phyloP scores from a whole-genome alignment of 164 flowering plant genomes.

The Vitis cinerea region DNA sequence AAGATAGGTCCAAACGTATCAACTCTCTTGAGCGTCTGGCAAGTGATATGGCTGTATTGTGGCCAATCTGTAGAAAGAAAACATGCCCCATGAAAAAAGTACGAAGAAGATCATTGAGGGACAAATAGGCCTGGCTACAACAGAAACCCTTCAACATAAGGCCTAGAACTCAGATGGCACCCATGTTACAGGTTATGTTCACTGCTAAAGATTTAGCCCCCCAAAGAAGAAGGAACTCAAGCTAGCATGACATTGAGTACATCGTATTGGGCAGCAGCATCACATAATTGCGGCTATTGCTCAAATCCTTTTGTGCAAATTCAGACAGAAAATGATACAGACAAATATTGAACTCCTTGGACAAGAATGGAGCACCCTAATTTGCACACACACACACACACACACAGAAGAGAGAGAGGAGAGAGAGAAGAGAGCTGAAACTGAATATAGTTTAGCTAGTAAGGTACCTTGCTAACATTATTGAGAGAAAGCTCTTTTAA shows the following conservation, averaged over 20 bases:
- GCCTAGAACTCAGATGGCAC: neutral
- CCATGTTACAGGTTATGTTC: neutral
- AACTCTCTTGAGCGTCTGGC: slow-evolving; percentile 46
- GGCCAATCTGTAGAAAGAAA: slow-evolving; percentile 49
- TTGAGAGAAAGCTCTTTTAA: slow-evolving; percentile 74
- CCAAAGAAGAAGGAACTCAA: too few relatives aligned
- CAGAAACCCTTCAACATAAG: neutral
- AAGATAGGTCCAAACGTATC: slow-evolving; percentile 68
- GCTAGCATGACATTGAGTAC: too few relatives aligned
- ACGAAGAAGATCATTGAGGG: neutral
- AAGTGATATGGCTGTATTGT: slow-evolving; percentile 63
- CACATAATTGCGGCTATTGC: too few relatives aligned
- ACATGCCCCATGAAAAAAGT: neutral
- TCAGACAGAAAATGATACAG: too few relatives aligned
- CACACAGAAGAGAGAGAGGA: neutral
- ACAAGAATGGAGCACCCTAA: neutral
- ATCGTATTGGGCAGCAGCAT: too few relatives aligned
- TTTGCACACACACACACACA: too few relatives aligned
- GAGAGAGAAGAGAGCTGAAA: neutral
- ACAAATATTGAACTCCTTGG: too few relatives aligned
- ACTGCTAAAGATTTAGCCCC: too few relatives aligned
- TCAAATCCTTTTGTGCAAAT: too few relatives aligned
- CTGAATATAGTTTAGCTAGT: neutral
- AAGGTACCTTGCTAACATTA: slow-evolving; percentile 54
- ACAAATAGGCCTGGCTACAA: neutral